Conservation (phyloP, 2,329 filamentous ascomycete species). For the Fonsecaea pugnacius region DNA sequence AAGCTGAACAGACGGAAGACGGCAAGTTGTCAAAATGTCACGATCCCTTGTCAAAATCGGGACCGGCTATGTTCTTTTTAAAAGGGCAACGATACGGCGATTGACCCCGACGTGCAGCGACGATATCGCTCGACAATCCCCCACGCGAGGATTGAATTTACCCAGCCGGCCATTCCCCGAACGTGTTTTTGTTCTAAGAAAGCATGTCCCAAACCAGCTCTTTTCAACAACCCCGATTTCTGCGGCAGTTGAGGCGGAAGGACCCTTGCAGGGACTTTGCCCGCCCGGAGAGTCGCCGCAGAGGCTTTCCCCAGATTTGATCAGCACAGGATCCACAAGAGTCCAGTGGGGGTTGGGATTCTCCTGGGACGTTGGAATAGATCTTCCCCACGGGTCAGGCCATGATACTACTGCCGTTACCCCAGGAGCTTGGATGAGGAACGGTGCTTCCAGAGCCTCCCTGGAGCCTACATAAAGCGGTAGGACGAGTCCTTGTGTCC, state of each 20-base stretch:
- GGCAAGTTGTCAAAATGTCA: neutral
- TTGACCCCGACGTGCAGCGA: constrained; percentile 8
- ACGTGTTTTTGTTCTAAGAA: neutral
- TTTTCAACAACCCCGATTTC: neutral
- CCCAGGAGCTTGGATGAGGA: neutral
- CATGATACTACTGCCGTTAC: constrained; percentile 6
- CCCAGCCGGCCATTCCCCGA: constrained; percentile 13
- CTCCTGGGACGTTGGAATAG: neutral
- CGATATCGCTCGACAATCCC: constrained; percentile 8
- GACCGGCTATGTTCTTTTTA: constrained; percentile 5
- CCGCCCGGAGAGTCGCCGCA: constrained; percentile 18
- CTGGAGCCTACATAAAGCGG: constrained; percentile 13
- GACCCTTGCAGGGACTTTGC: constrained; percentile 3
- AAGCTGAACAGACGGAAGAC: neutral
- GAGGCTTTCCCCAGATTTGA: constrained; percentile 17
- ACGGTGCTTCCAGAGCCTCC: constrained; percentile 3
- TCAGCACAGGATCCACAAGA: constrained; percentile 5
- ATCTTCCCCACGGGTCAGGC: constrained; percentile 16
- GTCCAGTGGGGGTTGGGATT: constrained; percentile 15
- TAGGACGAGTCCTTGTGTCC: neutral
- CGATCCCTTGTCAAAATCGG: neutral
- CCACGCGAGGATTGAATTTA: constrained; percentile 5
- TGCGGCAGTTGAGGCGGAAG: neutral
- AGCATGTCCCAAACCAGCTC: neutral
- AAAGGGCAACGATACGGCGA: constrained; percentile 10